Evolutionary conservation across 83 land plant species (phyloP).

Genomic region (Diphasiastrum complanatum): DNA sequence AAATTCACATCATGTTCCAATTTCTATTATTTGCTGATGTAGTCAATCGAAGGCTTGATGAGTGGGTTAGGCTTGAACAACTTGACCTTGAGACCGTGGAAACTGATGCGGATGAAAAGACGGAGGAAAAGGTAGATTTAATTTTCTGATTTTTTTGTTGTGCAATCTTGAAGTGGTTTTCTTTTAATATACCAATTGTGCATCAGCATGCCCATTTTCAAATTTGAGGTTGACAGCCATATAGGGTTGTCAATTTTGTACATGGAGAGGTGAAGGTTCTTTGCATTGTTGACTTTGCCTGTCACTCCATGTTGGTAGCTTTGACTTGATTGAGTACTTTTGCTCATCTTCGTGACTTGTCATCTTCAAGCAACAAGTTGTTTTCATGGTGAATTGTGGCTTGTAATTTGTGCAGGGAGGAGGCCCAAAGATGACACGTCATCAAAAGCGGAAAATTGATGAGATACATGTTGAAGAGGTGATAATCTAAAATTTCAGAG

Average conservation of each 20-base stretch:
- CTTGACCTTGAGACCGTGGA: conserved; percentile 76
- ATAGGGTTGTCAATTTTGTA: too few species aligned
- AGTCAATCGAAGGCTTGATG: conserved; percentile 95
- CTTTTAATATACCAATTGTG: too few species aligned
- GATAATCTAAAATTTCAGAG: conserved; percentile 10
- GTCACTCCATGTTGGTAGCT: too few species aligned
- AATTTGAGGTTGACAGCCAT: too few species aligned
- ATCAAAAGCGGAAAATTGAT: conserved; percentile 88
- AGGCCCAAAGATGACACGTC: conserved; percentile 87
- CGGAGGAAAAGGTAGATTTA: conserved; percentile 71
- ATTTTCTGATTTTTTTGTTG: neutral
- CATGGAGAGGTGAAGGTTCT: too few species aligned
- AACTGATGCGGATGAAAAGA: conserved; percentile 73
- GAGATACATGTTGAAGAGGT: conserved; percentile 88
- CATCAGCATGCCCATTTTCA: too few species aligned
- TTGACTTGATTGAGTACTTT: too few species aligned
- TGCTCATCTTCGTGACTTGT: too few species aligned
- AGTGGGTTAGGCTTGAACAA: conserved; percentile 93
- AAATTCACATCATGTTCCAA: too few species aligned
- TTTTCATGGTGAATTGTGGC: too few species aligned
- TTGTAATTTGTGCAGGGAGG: conserved; percentile 44
- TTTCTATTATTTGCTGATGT: conserved; percentile 18
- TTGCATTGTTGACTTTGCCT: too few species aligned
- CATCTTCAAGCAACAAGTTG: too few species aligned
- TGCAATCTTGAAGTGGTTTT: neutral